Conservation (phyloP, 2,329 filamentous ascomycete species). For the Cadophora malorum region DNA sequence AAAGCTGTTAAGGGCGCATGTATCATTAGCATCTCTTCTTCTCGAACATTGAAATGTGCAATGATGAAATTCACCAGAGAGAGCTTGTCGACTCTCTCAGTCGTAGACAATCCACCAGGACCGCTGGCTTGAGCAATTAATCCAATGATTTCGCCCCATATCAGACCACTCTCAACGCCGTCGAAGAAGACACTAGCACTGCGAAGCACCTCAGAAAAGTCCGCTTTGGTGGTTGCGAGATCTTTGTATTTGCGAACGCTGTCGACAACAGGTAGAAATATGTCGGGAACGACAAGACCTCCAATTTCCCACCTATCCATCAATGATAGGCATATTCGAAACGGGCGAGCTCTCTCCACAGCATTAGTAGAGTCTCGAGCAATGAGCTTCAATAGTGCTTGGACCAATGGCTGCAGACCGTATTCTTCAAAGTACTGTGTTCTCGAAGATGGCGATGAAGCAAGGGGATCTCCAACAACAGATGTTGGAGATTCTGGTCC, state of each 20-base stretch:
- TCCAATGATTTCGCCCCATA: conserved; percentile 82
- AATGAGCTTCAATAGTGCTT: conserved; percentile 80
- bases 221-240: conserved; percentile 65
- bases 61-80: conserved; percentile 82
- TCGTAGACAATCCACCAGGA: conserved; percentile 49
- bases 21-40: conserved; percentile 92
- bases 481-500: conserved; percentile 52
- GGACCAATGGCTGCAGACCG: conserved; percentile 76
- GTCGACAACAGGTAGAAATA: conserved; percentile 86
- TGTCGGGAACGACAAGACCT: conserved; percentile 82
- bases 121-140: conserved; percentile 68
- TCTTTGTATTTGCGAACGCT: conserved; percentile 79
- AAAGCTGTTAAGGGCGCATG: conserved; percentile 81
- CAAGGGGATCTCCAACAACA: conserved; percentile 37
- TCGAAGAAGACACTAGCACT: conserved; percentile 98
- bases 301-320: conserved; percentile 99
- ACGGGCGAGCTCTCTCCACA: conserved; percentile 79
- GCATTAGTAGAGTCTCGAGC: conserved; percentile 58
- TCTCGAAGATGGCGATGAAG: conserved; percentile 53
- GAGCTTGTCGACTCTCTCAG: conserved; percentile 65
- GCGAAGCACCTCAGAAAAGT: conserved; percentile 85
- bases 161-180: conserved; percentile 91
- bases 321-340: conserved; percentile 88
- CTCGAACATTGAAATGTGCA: conserved; percentile 86
- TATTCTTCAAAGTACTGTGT: conserved; percentile 84